phyloP scores from a whole-genome alignment of 139 green algal genomes.

The Nannochloris sp. region DNA sequence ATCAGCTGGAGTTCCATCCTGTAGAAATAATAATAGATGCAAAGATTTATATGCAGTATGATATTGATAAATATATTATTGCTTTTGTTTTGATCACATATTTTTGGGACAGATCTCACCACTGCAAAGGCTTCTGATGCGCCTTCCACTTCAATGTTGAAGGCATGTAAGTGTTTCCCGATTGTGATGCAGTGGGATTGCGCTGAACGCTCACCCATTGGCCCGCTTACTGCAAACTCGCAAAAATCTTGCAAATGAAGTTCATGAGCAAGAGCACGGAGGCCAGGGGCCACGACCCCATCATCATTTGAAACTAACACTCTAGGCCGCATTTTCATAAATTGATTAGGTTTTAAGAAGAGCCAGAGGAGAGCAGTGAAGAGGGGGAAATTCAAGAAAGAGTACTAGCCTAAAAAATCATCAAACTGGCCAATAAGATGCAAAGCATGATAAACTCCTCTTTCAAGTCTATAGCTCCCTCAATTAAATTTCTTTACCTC shows the following conservation, averaged over 20 bases:
- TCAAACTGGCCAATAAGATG: too few relatives aligned
- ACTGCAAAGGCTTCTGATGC: conserved; percentile 10
- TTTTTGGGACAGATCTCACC: too few relatives aligned
- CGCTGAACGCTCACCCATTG: conserved; percentile 44
- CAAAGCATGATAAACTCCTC: too few relatives aligned
- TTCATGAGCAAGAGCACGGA: conserved; percentile 36
- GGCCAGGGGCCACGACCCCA: conserved; percentile 57
- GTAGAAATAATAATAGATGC: background rate
- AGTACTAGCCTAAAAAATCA: too few relatives aligned
- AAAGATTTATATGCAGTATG: too few relatives aligned
- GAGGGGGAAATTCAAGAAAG: too few relatives aligned
- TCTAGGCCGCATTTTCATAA: background rate
- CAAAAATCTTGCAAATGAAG: conserved; percentile 18
- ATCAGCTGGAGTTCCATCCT: conserved; percentile 45
- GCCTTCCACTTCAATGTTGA: conserved; percentile 22
- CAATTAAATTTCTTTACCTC: too few relatives aligned
- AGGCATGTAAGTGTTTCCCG: conserved; percentile 24
- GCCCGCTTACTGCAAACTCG: conserved; percentile 33
- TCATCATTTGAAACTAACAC: conserved; percentile 67
- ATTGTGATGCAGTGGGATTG: conserved; percentile 61
- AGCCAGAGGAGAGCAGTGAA: too few relatives aligned
- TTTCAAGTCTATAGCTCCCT: too few relatives aligned
- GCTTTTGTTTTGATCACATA: too few relatives aligned
- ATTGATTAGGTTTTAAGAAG: background rate
- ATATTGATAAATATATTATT: too few relatives aligned